Percentiles rank a stretch among this genome's conserved stretches.
These are phyloP conservation scores for Cystofilobasidium bisporidii DNA, from an alignment of 768 basidiomycete genomes.

Conservation along the genomic window DNA sequence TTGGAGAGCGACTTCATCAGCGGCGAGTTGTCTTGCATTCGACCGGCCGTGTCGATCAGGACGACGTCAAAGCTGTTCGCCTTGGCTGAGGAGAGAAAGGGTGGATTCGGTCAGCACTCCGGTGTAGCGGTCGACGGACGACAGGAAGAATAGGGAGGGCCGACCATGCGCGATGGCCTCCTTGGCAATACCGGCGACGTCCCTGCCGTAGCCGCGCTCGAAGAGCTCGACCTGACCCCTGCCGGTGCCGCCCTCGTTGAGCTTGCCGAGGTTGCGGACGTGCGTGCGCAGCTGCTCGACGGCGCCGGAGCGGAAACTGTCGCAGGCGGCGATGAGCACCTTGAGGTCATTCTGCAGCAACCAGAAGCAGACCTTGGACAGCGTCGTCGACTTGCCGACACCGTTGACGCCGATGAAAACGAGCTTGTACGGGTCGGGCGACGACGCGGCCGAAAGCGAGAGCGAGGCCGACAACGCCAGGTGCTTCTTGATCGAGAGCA, in stretches of 20 bases:
- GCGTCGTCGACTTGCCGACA: constrained; percentile 95
- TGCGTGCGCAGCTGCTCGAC: constrained; percentile 97
- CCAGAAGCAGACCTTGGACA: constrained; percentile 99
- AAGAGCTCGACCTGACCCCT: constrained; percentile 69
- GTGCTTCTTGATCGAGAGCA: constrained; percentile 78
- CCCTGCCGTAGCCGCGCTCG: constrained; percentile 95
- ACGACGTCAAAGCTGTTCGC: constrained; percentile 93
- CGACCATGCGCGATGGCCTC: constrained; percentile 85
- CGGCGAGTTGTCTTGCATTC: constrained; percentile 99
- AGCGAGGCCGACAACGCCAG: constrained; percentile 46
- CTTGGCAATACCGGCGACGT: constrained; percentile 94
- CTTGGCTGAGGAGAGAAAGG: constrained; percentile 49
- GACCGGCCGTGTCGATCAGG: constrained; percentile 91
- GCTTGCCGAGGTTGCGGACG: constrained; percentile 82
- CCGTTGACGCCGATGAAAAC: constrained; percentile 98
- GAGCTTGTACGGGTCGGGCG: constrained; percentile 74
- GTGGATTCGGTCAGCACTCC: not conserved
- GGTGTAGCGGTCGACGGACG: not conserved
- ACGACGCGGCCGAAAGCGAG: constrained; percentile 45
- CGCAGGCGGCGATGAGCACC: constrained; percentile 95
- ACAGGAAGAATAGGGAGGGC: constrained; percentile 35
- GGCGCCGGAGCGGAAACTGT: constrained; percentile 95
- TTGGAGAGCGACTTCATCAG: constrained; percentile 98
- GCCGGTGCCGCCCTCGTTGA: constrained; percentile 38
- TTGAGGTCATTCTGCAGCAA: constrained; percentile 85